Percentiles rank a stretch among this genome's conserved stretches.
Conservation (phyloP, 129 eudicot species). For the Tanacetum coccineum region DNA sequence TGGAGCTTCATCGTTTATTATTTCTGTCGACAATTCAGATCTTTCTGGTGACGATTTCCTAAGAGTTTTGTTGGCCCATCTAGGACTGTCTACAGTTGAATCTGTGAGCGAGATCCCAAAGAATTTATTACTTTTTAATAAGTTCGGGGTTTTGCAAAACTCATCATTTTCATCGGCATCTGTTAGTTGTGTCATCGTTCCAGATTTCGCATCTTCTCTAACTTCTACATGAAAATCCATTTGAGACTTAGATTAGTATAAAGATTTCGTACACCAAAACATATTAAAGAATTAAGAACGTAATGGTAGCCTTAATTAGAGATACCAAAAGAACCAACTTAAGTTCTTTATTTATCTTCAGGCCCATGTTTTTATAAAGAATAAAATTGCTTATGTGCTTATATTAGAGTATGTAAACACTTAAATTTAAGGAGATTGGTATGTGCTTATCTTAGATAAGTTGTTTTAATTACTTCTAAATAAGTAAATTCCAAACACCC, state of each 20-base stretch:
- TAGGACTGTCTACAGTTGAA: constrained; percentile 44
- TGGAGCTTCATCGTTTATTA: constrained; percentile 37
- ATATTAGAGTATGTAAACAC: too few relatives aligned
- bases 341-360: too few relatives aligned
- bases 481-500: too few relatives aligned
- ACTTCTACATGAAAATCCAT: constrained; percentile 22
- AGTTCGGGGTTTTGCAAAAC: constrained; percentile 30
- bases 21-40: constrained; percentile 26
- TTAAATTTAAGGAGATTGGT: too few relatives aligned
- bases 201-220: constrained; percentile 39
- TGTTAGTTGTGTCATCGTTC: constrained; percentile 29
- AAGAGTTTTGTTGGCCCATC: constrained; percentile 21
- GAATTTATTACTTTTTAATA: constrained; percentile 39
- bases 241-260: background rate
- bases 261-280: background rate
- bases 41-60: constrained; percentile 19
- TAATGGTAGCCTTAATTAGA: background rate
- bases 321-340: too few relatives aligned
- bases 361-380: too few relatives aligned
- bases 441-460: too few relatives aligned
- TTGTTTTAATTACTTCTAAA: too few relatives aligned
- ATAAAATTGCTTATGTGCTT: too few relatives aligned
- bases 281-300: background rate
- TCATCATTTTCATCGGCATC: constrained; percentile 52
- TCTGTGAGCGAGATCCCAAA: constrained; percentile 62